Conservation (phyloP, 2,329 filamentous ascomycete species). For the Incumbomyces lentus region DNA sequence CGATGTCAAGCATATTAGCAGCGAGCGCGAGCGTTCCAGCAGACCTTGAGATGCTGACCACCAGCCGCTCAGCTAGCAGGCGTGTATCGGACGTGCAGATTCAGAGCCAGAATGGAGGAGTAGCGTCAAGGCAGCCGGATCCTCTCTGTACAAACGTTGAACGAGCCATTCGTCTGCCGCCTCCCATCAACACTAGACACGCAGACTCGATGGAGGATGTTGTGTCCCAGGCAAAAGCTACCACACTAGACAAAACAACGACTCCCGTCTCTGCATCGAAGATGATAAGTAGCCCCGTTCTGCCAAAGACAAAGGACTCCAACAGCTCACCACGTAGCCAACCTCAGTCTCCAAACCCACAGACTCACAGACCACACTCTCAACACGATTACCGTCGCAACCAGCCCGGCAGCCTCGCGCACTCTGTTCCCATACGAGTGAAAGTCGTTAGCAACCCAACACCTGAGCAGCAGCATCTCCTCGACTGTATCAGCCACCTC, state of each 20-base stretch:
- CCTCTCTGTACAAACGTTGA: slow-evolving; percentile 8
- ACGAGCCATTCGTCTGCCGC: slow-evolving; percentile 11
- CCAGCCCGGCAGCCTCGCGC: slow-evolving; percentile 2
- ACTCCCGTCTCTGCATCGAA: too few relatives aligned
- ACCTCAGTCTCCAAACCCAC: slow-evolving; percentile 8
- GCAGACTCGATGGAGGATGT: too few relatives aligned
- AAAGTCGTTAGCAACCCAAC: slow-evolving; percentile 2
- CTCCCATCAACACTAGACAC: not conserved
- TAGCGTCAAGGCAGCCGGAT: not conserved
- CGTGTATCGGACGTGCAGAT: too few relatives aligned
- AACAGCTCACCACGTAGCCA: too few relatives aligned
- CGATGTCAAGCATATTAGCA: not conserved
- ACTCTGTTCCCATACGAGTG: not conserved
- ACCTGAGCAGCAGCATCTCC: slow-evolving; percentile 4
- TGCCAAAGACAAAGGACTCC: not conserved
- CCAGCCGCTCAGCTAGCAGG: not conserved
- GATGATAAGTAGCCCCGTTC: not conserved
- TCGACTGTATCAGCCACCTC: slow-evolving; percentile 23
- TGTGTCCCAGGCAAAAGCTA: too few relatives aligned
- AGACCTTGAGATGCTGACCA: not conserved
- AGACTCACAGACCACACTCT: too few relatives aligned
- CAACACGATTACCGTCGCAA: slow-evolving; percentile 6
- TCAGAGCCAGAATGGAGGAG: not conserved
- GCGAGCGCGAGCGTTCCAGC: not conserved
- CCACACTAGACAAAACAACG: too few relatives aligned